A percentile compares a stretch with the other conserved stretches of the same genome.
Evolutionary conservation across 345 rosid genomes (phyloP).

Genomic region (Populus nigra): DNA sequence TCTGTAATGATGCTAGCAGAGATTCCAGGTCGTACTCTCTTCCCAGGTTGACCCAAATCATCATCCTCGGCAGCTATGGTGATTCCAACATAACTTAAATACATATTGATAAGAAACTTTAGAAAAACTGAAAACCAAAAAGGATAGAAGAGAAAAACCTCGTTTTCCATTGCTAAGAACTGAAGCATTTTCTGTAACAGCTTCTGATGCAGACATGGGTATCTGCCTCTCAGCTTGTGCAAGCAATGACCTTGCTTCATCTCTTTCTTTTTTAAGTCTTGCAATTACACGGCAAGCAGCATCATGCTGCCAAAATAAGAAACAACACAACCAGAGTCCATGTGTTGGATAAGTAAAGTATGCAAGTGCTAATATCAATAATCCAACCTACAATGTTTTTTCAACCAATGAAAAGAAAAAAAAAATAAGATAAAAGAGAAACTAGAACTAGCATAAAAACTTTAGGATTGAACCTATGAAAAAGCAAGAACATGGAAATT

Average conservation of each 20-base stretch:
- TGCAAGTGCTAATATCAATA: background rate
- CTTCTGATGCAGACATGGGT: constrained; percentile 45
- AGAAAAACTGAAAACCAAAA: background rate
- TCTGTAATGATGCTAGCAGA: constrained; percentile 59
- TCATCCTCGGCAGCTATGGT: constrained; percentile 21
- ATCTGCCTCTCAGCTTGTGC: constrained; percentile 72
- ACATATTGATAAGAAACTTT: constrained; percentile 3
- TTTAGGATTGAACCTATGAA: background rate
- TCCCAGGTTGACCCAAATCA: constrained; percentile 28
- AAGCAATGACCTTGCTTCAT: constrained; percentile 83
- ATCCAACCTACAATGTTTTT: background rate
- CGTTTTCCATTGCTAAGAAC: constrained; percentile 78
- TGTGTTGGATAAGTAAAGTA: background rate
- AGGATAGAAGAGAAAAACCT: constrained; percentile 41
- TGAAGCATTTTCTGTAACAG: constrained; percentile 45
- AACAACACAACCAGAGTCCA: constrained; percentile 1
- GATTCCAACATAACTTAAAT: constrained; percentile 13
- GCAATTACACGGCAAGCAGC: constrained; percentile 99
- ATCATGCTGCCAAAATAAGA: constrained; percentile 64
- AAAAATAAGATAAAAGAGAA: background rate
- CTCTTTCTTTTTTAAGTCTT: constrained; percentile 89
- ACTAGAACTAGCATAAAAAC: background rate
- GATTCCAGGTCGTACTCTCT: constrained; percentile 62
- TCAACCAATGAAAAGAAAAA: background rate
- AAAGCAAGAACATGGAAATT: background rate